Evolutionary conservation across 2,329 filamentous ascomycete species (phyloP), one percentile per base, ranked within the genome.

Genomic region (Colletotrichum sojae): DNA sequence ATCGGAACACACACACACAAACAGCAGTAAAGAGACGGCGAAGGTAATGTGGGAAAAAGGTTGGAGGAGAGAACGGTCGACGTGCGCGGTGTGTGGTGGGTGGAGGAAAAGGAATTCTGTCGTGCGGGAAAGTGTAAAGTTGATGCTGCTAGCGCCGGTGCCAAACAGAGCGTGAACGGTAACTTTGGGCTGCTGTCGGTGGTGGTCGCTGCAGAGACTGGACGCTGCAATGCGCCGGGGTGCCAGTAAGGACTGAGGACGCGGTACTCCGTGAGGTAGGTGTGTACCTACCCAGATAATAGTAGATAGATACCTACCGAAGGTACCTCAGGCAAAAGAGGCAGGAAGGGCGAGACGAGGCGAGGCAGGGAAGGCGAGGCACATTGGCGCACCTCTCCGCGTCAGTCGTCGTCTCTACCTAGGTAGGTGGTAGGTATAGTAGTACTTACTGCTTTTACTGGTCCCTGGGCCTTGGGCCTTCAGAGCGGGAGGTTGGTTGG

Each of bases 121-220:
- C 51, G 67, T 60, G 67, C 51, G 45, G 45, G 51, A 60, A 66
- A 69, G 67, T 57, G 62, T 67, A 69, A 69, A 61, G 51, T 67
- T 61, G 62, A 61, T 64, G 52, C 31, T 36, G 31, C 64, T 67
- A 67, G 51, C 49, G 43, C 20, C 46, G 61, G 57, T 55, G 49
- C 18, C 20, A 61, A 56, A 55, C 27, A 63, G 27, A 54, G 65
- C 61, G 58, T 31, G 22, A 45, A 60, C 45, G 61, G 52, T 67
- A 48, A 52, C 65, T 67, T 63, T 51, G 27, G n/a, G 51, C 64
- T 39, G n/a, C 48, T 48, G 6, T 31, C 60, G n/a, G 25, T 53
- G n/a, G 25, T 53, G 8, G 27, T 31, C 20, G 48, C 63, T 53
- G 25, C 18, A 61, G 22, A 58, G 43, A n/a, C n/a, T n/a, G n/a